These are phyloP conservation scores for Aspergillus aculeatinus DNA, from an alignment of 2,329 filamentous ascomycete genomes.

Conservation along the genomic window DNA sequence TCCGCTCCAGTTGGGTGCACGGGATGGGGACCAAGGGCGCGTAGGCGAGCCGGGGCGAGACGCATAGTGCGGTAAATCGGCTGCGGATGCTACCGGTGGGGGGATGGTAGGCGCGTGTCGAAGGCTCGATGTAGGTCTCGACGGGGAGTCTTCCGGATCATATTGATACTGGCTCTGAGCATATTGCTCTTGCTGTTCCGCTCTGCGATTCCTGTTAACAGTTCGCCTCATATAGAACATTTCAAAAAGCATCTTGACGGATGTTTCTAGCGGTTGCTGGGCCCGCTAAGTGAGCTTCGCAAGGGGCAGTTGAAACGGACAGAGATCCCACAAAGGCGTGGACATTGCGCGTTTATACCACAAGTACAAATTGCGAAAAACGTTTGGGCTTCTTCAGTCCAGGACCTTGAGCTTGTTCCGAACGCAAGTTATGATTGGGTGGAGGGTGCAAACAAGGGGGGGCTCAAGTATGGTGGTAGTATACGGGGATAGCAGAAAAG, in stretches of 20 bases:
- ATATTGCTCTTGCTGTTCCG: conserved; percentile 16
- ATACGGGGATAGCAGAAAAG: neutral
- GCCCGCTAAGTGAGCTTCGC: neutral
- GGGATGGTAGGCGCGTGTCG: conserved; percentile 43
- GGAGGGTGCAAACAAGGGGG: conserved; percentile 3
- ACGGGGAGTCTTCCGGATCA: conserved; percentile 26
- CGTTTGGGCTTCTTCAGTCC: neutral
- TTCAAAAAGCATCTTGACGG: conserved; percentile 1
- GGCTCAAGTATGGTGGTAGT: neutral
- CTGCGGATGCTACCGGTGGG: conserved; percentile 35
- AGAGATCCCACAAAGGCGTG: neutral
- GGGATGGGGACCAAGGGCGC: conserved; percentile 56
- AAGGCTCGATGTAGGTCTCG: conserved; percentile 45
- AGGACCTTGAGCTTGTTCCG: neutral
- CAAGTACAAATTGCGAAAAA: neutral
- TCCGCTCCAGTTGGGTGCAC: conserved; percentile 63
- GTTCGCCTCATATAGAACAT: conserved; percentile 11
- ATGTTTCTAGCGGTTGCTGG: conserved; percentile 1
- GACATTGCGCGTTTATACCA: neutral
- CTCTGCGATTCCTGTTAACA: conserved; percentile 18
- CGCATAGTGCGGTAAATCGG: conserved; percentile 39
- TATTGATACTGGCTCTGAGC: conserved; percentile 13
- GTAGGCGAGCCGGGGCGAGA: conserved; percentile 43
- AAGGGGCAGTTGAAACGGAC: neutral
- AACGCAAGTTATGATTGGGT: neutral